phyloP scores from a whole-genome alignment of 2,329 filamentous ascomycete species.

The Arthrobotrys sinensis region DNA sequence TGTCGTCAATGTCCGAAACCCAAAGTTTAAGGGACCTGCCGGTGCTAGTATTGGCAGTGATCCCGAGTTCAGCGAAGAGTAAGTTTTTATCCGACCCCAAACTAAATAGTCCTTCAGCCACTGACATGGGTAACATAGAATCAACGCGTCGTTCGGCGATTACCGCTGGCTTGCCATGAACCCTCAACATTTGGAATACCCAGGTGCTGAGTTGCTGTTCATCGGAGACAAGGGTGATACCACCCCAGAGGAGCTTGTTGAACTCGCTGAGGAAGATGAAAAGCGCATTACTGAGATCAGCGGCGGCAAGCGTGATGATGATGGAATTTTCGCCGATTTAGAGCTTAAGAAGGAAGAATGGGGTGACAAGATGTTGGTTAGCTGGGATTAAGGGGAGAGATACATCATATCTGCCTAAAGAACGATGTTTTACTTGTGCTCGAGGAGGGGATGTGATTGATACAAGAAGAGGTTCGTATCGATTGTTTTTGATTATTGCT shows the following conservation, averaged over 20 bases:
- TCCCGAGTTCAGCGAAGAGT: conserved; percentile 81
- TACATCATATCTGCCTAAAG: neutral
- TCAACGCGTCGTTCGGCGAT: conserved; percentile 80
- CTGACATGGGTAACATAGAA: conserved; percentile 67
- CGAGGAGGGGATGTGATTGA: neutral
- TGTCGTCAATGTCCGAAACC: conserved; percentile 85
- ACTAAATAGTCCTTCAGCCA: conserved; percentile 59
- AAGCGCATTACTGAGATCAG: conserved; percentile 75
- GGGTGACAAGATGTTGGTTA: conserved; percentile 39
- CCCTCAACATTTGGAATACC: conserved; percentile 81
- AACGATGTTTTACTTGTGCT: neutral
- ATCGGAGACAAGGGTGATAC: conserved; percentile 79
- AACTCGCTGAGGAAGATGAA: conserved; percentile 82
- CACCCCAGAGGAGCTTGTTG: conserved; percentile 77
- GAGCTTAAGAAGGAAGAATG: conserved; percentile 64
- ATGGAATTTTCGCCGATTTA: conserved; percentile 73
- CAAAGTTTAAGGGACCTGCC: conserved; percentile 77
- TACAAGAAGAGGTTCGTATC: neutral
- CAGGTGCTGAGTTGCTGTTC: conserved; percentile 82
- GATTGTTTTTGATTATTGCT: neutral
- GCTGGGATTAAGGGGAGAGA: conserved; percentile 51
- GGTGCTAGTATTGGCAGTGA: conserved; percentile 74
- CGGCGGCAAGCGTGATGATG: conserved; percentile 67
- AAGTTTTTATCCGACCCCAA: conserved; percentile 65
- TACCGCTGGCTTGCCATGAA: conserved; percentile 82